phyloP scores from a whole-genome alignment of 2,329 filamentous ascomycete species.

The Colletotrichum viniferum region DNA sequence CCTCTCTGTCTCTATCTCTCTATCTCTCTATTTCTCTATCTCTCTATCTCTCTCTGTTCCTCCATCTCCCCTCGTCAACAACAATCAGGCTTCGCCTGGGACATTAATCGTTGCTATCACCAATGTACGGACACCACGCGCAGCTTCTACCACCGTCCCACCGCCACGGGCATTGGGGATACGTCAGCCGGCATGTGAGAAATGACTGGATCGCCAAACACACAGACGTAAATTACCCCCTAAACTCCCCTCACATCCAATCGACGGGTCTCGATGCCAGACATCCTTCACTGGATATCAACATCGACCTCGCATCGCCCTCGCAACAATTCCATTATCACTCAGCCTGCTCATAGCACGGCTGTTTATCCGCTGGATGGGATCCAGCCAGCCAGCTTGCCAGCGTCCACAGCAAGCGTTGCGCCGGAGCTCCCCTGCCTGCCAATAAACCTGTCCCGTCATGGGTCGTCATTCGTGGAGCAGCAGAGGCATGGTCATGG shows the following conservation, averaged over 20 bases:
- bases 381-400: not conserved
- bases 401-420: not conserved
- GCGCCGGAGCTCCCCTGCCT: not conserved
- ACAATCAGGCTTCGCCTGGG: not conserved
- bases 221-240: not conserved
- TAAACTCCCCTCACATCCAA: not conserved
- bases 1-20: not conserved
- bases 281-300: constrained; percentile 1
- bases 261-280: constrained; percentile 4
- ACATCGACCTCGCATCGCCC: not conserved
- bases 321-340: not conserved
- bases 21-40: not conserved
- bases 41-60: not conserved
- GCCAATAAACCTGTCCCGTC: not conserved
- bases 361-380: not conserved
- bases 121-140: not conserved
- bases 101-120: not conserved
- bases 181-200: constrained; percentile 6
- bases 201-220: not conserved
- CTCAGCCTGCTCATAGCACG: not conserved
- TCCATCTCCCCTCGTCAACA: not conserved
- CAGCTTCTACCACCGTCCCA: not conserved
- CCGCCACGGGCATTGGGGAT: not conserved
- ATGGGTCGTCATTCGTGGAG: not conserved
- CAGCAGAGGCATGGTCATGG: not conserved